Base-by-base conservation (phyloP, 2,329 filamentous ascomycete genomes). In the Capronia americana region DNA sequence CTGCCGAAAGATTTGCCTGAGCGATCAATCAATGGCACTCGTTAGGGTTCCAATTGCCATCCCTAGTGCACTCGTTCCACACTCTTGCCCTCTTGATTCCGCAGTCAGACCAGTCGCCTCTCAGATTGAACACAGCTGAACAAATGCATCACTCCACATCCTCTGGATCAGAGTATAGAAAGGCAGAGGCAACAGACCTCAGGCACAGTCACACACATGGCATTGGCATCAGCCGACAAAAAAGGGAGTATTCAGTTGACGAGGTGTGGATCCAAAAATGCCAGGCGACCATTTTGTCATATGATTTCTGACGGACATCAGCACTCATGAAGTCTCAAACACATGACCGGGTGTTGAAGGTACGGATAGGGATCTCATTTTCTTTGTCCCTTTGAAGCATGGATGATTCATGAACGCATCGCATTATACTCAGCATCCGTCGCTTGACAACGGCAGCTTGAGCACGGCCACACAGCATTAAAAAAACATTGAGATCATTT, bases 1-100 rank as follows among this genome's bases (percentile, higher is more conserved):
- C 74, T 77, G 61, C 80, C 81, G 20, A 55, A 50, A 51, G 75
- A 80, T 51, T 69, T 86, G 58, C 82, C 84, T 32, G 59, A 67
- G 24, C 64, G 72, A 4, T 70, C 71, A 14, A 54, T 75, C 6
- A 78, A 78, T 64, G 76, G 76, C 14, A 61, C 65, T 41, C 63
- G 61, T 26, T 71, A 68, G 38, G 38, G 24, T 32, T n/a, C 23
- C 28, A 51, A 17, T 57, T 48, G 17, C 17, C 14, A 17, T 12
- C n/a, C 3, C 23, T 24, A 7, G 24, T 14, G 17, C 34, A 24
- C 11, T 8, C n/a, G 20, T 63, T n/a, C 24, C 41, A 10, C 24
- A 17, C 12, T 50, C 32, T 17, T 44, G 38, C 38, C 6, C 6
- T 5, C 38, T 44, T 17, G 38, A n/a, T n/a, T n/a, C 38, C 38